Evolutionary conservation across 2,329 filamentous ascomycete genomes (phyloP).

Genomic region (Calonectria fujianensis): DNA sequence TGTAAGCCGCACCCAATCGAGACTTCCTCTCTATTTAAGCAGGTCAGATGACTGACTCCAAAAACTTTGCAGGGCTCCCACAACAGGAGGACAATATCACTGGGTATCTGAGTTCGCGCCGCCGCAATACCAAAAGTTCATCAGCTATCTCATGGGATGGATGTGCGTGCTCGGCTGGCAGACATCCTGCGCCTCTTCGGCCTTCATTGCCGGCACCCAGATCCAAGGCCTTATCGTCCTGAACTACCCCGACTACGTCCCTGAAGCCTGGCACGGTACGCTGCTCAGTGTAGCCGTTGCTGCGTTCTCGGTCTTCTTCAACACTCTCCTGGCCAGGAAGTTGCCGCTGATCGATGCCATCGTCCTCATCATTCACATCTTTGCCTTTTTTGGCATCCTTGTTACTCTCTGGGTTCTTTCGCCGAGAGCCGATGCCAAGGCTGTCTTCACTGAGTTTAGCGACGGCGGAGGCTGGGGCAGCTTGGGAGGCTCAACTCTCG

Average conservation of each 20-base stretch:
- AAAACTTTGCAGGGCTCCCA: slow-evolving; percentile 64
- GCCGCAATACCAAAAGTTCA: slow-evolving; percentile 67
- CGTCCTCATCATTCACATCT: slow-evolving; percentile 48
- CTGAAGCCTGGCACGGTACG: slow-evolving; percentile 49
- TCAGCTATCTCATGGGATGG: slow-evolving; percentile 72
- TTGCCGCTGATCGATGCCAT: slow-evolving; percentile 43
- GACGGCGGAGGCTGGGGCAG: slow-evolving; percentile 49
- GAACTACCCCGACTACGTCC: slow-evolving; percentile 48
- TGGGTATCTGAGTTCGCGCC: slow-evolving; percentile 75
- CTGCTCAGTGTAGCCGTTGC: slow-evolving; percentile 44
- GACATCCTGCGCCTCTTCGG: slow-evolving; percentile 61
- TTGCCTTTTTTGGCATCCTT: slow-evolving; percentile 49
- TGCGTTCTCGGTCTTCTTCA: slow-evolving; percentile 45
- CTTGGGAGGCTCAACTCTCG: slow-evolving; percentile 45
- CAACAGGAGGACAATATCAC: slow-evolving; percentile 75
- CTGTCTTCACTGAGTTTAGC: slow-evolving; percentile 48
- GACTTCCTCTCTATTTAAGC: not conserved
- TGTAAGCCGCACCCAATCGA: slow-evolving; percentile 52
- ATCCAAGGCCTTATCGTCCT: slow-evolving; percentile 66
- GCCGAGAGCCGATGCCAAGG: slow-evolving; percentile 39
- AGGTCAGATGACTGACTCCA: not conserved
- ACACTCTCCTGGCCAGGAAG: slow-evolving; percentile 46
- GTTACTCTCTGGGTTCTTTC: slow-evolving; percentile 52
- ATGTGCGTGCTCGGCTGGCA: slow-evolving; percentile 68
- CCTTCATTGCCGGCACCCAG: slow-evolving; percentile 66